Base-by-base conservation (phyloP, 1,284 basidiomycete species). In the Puccinia coronata region DNA sequence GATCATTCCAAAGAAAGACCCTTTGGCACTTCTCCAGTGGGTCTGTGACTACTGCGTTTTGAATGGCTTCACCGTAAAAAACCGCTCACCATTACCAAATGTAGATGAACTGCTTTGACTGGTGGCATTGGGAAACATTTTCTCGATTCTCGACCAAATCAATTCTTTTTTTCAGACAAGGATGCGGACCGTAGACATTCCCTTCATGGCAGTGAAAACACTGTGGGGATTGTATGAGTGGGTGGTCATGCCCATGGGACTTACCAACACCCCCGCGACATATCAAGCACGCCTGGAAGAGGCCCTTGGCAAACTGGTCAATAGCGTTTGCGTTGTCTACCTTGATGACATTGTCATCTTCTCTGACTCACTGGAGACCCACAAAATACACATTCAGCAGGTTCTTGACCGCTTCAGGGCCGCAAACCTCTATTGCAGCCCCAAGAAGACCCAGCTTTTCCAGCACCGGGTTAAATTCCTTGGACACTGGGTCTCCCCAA, bases 171-270 rank as follows among this genome's bases (percentile, higher is more conserved):
- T 87, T 82, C 88, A 88, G 76, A 88, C 86, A 0, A 75, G 83
- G 0, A 83, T 88, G 9, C 85, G 87, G 67, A 86, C 86, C 0
- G 86, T 88, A 34, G 83, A 87, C 69, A 84, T 88, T 0, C 81
- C 84, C 9, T 84, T 85, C 28, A 88, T 88, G 0, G 88, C 87
- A 0, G 86, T 89, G 0, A 82, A 74, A 1, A 88, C 87, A 61
- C 57, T 25, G 3, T 61, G 57, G 57, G 57, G 57, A 31, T 11
- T 61, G 25, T 5, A 9, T 12, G 57, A 61, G 23, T 61, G 87
- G 87, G 16, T 83, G 0, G 87, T 88, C 0, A 89, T 88, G 88
- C 88, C 87, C 0, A 85, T 86, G 82, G 88, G 88, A 0, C 82
- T 85, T 16, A 78, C 83, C 8, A 88, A 88, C 73, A 84, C 88